Evolutionary conservation across 192 early-diverging fungal genomes (phyloP).

Genomic region (Allomyces macrogynus): DNA sequence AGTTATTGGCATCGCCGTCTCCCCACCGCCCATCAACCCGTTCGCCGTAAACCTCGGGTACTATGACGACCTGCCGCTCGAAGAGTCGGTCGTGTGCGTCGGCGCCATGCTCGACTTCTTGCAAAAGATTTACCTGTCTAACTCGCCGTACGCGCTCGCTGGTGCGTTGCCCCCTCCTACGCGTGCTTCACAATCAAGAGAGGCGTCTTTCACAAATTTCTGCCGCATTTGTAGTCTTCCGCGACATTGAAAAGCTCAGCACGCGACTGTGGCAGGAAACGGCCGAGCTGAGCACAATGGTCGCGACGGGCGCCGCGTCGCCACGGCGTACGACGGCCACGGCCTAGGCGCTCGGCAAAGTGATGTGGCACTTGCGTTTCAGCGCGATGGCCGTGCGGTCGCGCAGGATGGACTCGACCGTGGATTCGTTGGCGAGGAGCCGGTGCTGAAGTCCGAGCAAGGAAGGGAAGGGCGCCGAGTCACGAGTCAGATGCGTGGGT

Average conservation of each 20-base stretch:
- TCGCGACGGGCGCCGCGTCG: background rate
- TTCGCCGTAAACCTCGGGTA: slow-evolving; percentile 39
- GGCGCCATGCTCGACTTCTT: slow-evolving; percentile 49
- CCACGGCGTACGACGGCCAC: background rate
- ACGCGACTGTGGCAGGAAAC: background rate
- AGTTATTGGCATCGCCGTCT: slow-evolving; percentile 32
- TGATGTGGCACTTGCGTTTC: too few species aligned
- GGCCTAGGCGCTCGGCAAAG: too few species aligned
- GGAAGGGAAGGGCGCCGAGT: too few species aligned
- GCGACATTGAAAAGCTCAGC: background rate
- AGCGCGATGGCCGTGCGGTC: too few species aligned
- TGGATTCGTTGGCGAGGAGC: too few species aligned
- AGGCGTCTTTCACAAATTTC: too few species aligned
- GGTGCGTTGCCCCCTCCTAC: slow-evolving; percentile 15
- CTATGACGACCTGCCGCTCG: slow-evolving; percentile 35
- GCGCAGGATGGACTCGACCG: too few species aligned
- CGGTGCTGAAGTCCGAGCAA: too few species aligned
- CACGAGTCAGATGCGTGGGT: too few species aligned
- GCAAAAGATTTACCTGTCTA: slow-evolving; percentile 30
- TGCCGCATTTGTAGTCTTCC: background rate
- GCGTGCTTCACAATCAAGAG: too few species aligned
- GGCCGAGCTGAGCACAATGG: background rate
- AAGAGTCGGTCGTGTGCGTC: slow-evolving; percentile 39
- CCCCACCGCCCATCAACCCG: slow-evolving; percentile 37
- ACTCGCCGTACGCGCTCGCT: slow-evolving; percentile 15